Conservation (phyloP, 2,329 filamentous ascomycete genomes). For the Ceratocystiopsis sp. region DNA sequence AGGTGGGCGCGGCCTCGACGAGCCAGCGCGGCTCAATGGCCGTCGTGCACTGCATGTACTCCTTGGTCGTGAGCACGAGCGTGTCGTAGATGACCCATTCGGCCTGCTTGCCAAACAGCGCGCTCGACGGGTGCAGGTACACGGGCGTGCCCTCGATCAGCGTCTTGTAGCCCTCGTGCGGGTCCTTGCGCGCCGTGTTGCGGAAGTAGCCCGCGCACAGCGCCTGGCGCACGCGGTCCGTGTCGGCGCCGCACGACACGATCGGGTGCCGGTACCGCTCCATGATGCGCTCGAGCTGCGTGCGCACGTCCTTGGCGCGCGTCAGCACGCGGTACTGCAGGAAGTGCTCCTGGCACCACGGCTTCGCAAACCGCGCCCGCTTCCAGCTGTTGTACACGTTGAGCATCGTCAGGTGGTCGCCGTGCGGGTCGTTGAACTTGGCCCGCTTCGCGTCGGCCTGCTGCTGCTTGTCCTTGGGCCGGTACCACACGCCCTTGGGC, state of each 20-base stretch:
- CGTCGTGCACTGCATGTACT: constrained; percentile 95
- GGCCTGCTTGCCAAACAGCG: constrained; percentile 85
- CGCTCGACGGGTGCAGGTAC: constrained; percentile 81
- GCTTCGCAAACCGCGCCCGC: constrained; percentile 57
- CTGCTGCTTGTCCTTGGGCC: constrained; percentile 91
- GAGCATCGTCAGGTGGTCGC: constrained; percentile 84
- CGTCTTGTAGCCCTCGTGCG: constrained; percentile 94
- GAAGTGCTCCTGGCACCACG: constrained; percentile 97
- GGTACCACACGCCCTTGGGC: constrained; percentile 66
- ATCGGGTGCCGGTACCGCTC: constrained; percentile 72
- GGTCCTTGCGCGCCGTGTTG: constrained; percentile 86
- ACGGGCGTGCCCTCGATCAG: constrained; percentile 89
- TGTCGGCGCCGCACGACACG: constrained; percentile 73
- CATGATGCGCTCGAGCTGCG: constrained; percentile 89
- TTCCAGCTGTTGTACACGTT: constrained; percentile 99
- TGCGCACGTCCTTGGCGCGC: constrained; percentile 78
- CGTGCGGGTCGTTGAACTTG: constrained; percentile 90
- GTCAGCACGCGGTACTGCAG: constrained; percentile 83
- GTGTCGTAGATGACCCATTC: constrained; percentile 94
- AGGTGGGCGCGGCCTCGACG: constrained; percentile 92
- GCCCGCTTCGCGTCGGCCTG: constrained; percentile 95
- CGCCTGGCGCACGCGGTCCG: constrained; percentile 71
- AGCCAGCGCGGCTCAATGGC: constrained; percentile 88
- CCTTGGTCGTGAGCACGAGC: constrained; percentile 82
- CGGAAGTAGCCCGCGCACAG: constrained; percentile 92